phyloP scores from a whole-genome alignment of 495 filamentous ascomycete species.

The Chaetomidium leptoderma region DNA sequence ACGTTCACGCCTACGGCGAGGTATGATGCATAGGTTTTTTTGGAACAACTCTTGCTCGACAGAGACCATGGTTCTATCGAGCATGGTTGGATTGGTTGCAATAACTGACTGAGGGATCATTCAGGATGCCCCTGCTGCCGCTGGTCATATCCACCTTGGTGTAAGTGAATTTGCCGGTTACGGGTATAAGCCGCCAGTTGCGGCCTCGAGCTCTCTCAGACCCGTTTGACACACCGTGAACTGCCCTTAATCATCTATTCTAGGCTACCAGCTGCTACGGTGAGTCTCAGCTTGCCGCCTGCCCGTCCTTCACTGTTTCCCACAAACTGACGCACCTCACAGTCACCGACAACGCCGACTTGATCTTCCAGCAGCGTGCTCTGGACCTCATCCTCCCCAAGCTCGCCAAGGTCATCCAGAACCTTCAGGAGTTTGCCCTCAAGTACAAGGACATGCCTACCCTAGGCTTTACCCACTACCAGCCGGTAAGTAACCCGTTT shows the following conservation, averaged over 20 bases:
- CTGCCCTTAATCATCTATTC: neutral
- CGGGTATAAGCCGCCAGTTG: neutral
- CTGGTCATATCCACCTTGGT: constrained; percentile 81
- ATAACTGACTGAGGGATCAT: neutral
- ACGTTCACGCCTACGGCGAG: constrained; percentile 59
- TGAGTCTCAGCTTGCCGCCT: constrained; percentile 15
- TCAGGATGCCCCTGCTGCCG: constrained; percentile 67
- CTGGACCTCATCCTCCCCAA: constrained; percentile 79
- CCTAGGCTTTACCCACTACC: constrained; percentile 83
- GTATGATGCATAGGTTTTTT: constrained; percentile 36
- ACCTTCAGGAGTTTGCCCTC: constrained; percentile 70
- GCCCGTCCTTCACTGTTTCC: neutral
- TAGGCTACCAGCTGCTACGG: constrained; percentile 35
- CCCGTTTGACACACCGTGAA: neutral
- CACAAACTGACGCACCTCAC: constrained; percentile 6
- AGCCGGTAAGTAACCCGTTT: constrained; percentile 33
- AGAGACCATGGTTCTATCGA: neutral
- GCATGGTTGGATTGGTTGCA: neutral
- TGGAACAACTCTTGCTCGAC: neutral
- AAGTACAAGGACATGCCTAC: constrained; percentile 62
- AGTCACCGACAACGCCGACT: constrained; percentile 81
- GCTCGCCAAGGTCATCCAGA: constrained; percentile 78
- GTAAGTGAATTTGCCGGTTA: constrained; percentile 14
- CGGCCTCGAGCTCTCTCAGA: neutral
- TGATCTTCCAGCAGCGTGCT: constrained; percentile 73